Evolutionary conservation across 768 basidiomycete species (phyloP), one percentile per base, ranked within the genome.

Genomic region (Rhizopogon salebrosus): DNA sequence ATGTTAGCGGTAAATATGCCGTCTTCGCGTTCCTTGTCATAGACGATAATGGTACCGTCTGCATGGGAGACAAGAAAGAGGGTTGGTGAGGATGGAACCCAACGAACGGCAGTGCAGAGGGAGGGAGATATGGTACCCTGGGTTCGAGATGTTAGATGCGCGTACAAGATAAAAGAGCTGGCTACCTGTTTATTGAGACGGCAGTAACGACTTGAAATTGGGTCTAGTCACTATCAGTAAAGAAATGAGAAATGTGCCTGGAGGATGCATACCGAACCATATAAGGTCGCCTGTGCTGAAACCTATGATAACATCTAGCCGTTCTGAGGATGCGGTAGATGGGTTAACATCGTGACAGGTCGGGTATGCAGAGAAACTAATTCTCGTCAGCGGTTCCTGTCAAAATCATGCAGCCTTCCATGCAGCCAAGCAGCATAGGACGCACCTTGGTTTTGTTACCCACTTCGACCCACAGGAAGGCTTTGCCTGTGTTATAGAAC

Each of bases 211-310:
- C 82, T 84, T 22, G 81, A 78, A 56, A 92, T 84, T 14, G 88
- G 88, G 67, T 93, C 91, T 92, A 55, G 23, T 39, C 35, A 27
- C 26, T 29, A 45, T 40, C 26, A 54, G 53, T 54, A 35, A 60
- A 14, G 36, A 41, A 26, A 51, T 7, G 53, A 52, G 8, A 53
- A 22, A 41, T 31, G 40, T 24, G 46, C 14, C 20, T 18, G n/a
- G 39, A 66, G 23, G 11, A 43, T 36, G 13, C 79, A 57, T 57
- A 89, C 95, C 95, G 51, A 98, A 76, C 97, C 97, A 98, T 45
- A 98, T 72, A 35, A 99, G 74, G 71, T 99, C 97, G n/a, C 97
- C 97, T 0, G 94, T 90, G 56, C 75, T 79, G 65, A 97, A 98
- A 5, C 95, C 97, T 61, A 98, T 87, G 54, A 98, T 80, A 6